Base-by-base conservation (phyloP, 345 rosid species). In the Salix koriyanagi region DNA sequence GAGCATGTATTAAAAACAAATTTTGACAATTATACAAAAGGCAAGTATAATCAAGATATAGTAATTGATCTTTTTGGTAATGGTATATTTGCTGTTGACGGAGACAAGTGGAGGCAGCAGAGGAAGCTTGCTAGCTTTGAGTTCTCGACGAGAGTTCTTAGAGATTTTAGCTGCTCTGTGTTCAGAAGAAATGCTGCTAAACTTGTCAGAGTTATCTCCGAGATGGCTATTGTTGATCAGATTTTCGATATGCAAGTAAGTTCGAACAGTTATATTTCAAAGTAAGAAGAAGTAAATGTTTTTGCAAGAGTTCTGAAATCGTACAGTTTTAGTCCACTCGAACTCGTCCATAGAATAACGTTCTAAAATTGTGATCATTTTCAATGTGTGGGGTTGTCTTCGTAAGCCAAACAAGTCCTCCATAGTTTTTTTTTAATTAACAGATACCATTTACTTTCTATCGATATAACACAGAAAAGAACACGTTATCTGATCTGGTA, bases 101-200 rank as follows among this genome's bases (percentile, higher is more conserved):
- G 97, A 25, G 94, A 89, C 4, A 91, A 86, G 76, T 94, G 97
- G 98, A 80, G 76, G 82, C 91, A 91, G 32, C 98, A 94, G 81
- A 85, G 98, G 76, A 94, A 92, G 88, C 85, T 89, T 1, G 89
- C 94, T 1, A 92, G 93, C 80, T 84, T 79, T 34, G 93, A 94
- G 86, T 94, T 94, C 70, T 91, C 92, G 0, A 82, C 93, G 0
- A 85, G 91, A 48, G 90, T 90, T 32, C 85, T 94, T 4, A 83
- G 94, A 74, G 96, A 90, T 7, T 92, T 86, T 71, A 91, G 93
- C 79, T 88, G 92, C 58, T 74, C 77, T 23, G 94, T 91, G 52
- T 92, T 94, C 62, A 81, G 93, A 73, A 79, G 32, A 62, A 91
- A 88, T 36, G 90, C 90, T 6, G 75, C 79, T 4, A 89, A 87